These are phyloP conservation scores for Zygnema cylindricum DNA, from an alignment of 139 green algal genomes.

Conservation along the genomic window DNA sequence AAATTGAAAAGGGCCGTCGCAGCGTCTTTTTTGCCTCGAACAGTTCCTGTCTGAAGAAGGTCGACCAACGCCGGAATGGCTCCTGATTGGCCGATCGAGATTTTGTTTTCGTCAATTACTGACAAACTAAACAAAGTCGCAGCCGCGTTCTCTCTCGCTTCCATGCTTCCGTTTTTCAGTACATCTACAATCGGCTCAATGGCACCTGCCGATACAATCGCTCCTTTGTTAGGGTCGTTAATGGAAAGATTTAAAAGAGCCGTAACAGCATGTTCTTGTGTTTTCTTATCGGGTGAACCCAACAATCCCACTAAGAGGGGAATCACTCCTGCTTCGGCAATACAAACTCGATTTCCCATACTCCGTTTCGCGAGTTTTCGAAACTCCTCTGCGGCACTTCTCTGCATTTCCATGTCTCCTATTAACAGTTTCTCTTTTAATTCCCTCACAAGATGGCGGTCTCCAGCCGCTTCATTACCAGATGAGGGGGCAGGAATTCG, in stretches of 20 bases:
- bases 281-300: slow-evolving; percentile 35
- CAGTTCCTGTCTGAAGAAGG: slow-evolving; percentile 21
- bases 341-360: slow-evolving; percentile 44
- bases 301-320: slow-evolving; percentile 36
- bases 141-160: slow-evolving; percentile 49
- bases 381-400: slow-evolving; percentile 21
- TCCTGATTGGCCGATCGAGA: slow-evolving; percentile 44
- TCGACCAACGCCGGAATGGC: slow-evolving; percentile 52
- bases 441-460: slow-evolving; percentile 5
- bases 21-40: slow-evolving; percentile 53
- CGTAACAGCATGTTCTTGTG: slow-evolving; percentile 52
- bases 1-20: slow-evolving; percentile 56
- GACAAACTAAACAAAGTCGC: slow-evolving; percentile 55
- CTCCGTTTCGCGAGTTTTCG: slow-evolving; percentile 48
- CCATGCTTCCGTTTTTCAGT: slow-evolving; percentile 42
- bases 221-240: slow-evolving; percentile 50
- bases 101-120: slow-evolving; percentile 54
- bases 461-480: neutral
- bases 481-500: neutral
- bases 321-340: slow-evolving; percentile 37
- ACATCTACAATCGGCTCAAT: slow-evolving; percentile 45
- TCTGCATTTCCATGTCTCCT: slow-evolving; percentile 5
- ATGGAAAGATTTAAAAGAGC: slow-evolving; percentile 56
- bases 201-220: slow-evolving; percentile 34
- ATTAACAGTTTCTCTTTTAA: neutral